Base-by-base conservation (phyloP, 2,329 filamentous ascomycete species). In the Penicillium freii region DNA sequence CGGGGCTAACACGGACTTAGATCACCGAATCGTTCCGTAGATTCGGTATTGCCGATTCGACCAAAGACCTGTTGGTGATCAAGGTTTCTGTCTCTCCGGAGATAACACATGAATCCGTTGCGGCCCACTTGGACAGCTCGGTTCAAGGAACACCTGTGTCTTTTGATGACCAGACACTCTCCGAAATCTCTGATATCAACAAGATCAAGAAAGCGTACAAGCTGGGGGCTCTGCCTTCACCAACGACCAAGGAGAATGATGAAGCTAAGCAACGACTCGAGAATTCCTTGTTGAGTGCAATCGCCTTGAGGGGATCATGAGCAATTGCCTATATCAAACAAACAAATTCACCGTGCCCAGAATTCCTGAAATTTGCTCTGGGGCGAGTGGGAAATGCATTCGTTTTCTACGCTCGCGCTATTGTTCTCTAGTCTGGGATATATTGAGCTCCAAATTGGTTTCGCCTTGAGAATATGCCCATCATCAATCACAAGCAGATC, bases 1-100 rank as follows among this genome's bases (percentile, higher is more conserved):
- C 33, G 13, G 45, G 46, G 34, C 67, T 69, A 60, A 71, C 54
- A 51, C 38, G 38, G 21, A 23, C 50, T 33, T 65, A 95, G 91
- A 97, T 99, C 69, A 85, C 91, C 51, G 92, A 97, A 66, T 88
- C 92, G 0, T 97, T 97, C 75, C 88, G 91, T 33, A 87, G 88
- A 53, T 96, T 94, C 69, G 94, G 94, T 47, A 87, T 97, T 57
- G 80, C 84, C 0, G 84, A 90, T 13, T 77, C 80, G 11, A 94
- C 89, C 2, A 87, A 82, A 44, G 76, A 87, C 64, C 75, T 99
- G n/a, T 78, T 97, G 3, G 86, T 90, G 7, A 81, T 97, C 68
- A 97, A 97, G 72, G 81, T 97, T 25, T 82, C 87, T 10, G 80
- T 82, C 17, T 78, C 80, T 0, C 74, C 78, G 46, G 71, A 75